These are phyloP conservation scores for Pseudopyrenochaeta lycopersici DNA, from an alignment of 2,329 filamentous ascomycete genomes.

Conservation along the genomic window DNA sequence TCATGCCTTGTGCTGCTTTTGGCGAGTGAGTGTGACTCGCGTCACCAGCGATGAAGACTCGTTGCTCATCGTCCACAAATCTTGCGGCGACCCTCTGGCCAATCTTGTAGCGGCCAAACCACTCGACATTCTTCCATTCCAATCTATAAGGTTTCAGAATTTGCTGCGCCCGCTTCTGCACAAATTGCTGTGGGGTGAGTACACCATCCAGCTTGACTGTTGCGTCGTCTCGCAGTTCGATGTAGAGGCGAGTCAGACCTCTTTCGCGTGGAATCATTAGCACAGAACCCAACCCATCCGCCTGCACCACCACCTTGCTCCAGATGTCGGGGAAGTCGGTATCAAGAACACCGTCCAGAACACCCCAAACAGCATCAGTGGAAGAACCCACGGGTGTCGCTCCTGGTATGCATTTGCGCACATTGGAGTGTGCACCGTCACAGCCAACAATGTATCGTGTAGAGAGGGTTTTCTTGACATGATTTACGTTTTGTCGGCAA, in stretches of 20 bases:
- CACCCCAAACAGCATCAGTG: conserved; percentile 72
- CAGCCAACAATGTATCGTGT: conserved; percentile 75
- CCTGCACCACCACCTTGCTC: conserved; percentile 76
- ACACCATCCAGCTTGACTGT: conserved; percentile 42
- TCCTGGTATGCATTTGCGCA: conserved; percentile 68
- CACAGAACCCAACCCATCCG: conserved; percentile 72
- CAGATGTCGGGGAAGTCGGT: conserved; percentile 79
- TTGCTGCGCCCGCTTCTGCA: conserved; percentile 70
- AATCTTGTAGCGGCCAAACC: conserved; percentile 62
- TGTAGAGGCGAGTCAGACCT: conserved; percentile 72
- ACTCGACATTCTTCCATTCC: conserved; percentile 58
- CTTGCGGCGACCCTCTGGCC: conserved; percentile 58
- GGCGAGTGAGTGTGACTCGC: conserved; percentile 54
- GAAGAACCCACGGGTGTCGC: conserved; percentile 58
- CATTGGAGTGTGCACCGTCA: conserved; percentile 76
- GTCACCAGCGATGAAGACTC: conserved; percentile 61
- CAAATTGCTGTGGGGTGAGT: conserved; percentile 67
- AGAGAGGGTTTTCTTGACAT: conserved; percentile 56
- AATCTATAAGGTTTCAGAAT: conserved; percentile 58
- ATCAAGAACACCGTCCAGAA: conserved; percentile 74
- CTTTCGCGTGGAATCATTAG: conserved; percentile 78
- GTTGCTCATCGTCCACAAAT: conserved; percentile 54
- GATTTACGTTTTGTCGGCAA: conserved; percentile 51
- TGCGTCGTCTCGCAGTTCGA: conserved; percentile 54
- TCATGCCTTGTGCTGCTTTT: conserved; percentile 57